Base-by-base conservation (phyloP, 2,329 filamentous ascomycete species). In the Colletotrichum acutatum region DNA sequence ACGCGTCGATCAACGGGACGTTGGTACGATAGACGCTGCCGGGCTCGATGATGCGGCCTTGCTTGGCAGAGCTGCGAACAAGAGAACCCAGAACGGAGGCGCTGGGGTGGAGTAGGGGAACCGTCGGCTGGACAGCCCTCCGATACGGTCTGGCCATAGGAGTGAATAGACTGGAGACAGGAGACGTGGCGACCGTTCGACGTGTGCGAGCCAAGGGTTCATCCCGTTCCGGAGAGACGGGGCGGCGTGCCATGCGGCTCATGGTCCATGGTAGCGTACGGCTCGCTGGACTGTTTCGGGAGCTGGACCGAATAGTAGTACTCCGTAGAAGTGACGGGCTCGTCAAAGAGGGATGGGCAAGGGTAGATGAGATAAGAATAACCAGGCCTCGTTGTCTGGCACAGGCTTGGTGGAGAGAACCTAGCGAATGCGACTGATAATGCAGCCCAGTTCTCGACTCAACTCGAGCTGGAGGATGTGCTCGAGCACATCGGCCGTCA, bases 131-230 rank as follows among this genome's bases (percentile, higher is more conserved):
- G 24, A 6, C 28, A 28, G 53, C 16, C 3, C 52, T 56, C 71
- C 71, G 71, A 54, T 16, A 30, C 22, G 58, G 57, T 52, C 19
- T 42, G 32, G 5, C 19, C 67, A 60, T 52, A 8, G 9, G 7
- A 30, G 32, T 34, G 32, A 49, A 42, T 34, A 42, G 34, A n/a
- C 6, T 53, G 52, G 68, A 37, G 26, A 60, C 3, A 63, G 56
- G 34, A 28, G 60, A 37, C 30, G 16, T 56, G 49, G 19, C 12
- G 5, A 19, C 37, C 37, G 37, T 42, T 42, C 37, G 24, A 34
- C 52, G 37, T 32, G 67, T 61, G 67, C 62, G 46, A 64, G 71
- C 61, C 67, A 74, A 68, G 57, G 34, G 68, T 72, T 66, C 62
- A 19, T 66, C 68, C 62, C 52, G 63, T 62, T n/a, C 58, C 57